These are phyloP conservation scores for Populus pruinosa DNA, from an alignment of 345 rosid genomes.

Conservation along the genomic window DNA sequence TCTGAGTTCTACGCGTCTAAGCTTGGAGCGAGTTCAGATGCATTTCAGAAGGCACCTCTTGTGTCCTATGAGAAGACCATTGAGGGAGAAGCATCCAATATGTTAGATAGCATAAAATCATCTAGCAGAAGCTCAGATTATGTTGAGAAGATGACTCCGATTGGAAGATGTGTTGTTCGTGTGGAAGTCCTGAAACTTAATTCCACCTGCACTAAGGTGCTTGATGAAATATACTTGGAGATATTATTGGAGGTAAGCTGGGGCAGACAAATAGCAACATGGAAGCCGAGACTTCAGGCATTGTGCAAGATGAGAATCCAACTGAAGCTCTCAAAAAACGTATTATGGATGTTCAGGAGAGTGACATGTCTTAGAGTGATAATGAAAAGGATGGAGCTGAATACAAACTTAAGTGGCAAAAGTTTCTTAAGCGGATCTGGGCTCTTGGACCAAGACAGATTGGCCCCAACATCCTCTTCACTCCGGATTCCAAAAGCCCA, in stretches of 20 bases:
- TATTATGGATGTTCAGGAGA: constrained; percentile 53
- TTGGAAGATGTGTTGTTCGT: constrained; percentile 67
- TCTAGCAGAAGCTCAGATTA: constrained; percentile 49
- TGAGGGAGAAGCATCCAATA: constrained; percentile 59
- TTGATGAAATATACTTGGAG: constrained; percentile 73
- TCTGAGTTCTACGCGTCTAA: constrained; percentile 76
- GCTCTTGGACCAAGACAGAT: constrained; percentile 90
- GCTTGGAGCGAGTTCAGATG: constrained; percentile 65
- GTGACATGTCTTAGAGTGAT: constrained; percentile 40
- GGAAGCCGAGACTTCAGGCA: constrained; percentile 38
- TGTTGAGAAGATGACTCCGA: constrained; percentile 72
- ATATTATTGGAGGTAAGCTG: constrained; percentile 58
- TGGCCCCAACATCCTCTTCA: constrained; percentile 87
- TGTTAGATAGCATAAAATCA: constrained; percentile 57
- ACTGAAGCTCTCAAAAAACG: constrained; percentile 48
- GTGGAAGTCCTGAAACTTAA: constrained; percentile 84
- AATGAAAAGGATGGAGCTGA: constrained; percentile 57
- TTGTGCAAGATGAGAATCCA: constrained; percentile 46
- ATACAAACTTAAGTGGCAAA: constrained; percentile 62
- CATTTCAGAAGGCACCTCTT: constrained; percentile 66
- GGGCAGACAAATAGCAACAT: constrained; percentile 46
- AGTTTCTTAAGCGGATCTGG: constrained; percentile 73
- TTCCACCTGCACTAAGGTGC: constrained; percentile 68
- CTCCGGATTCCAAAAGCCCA: constrained; percentile 50
- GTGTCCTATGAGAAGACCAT: constrained; percentile 89